phyloP scores from a whole-genome alignment of 1,284 basidiomycete species.

The Cryptococcus deneoformans region DNA sequence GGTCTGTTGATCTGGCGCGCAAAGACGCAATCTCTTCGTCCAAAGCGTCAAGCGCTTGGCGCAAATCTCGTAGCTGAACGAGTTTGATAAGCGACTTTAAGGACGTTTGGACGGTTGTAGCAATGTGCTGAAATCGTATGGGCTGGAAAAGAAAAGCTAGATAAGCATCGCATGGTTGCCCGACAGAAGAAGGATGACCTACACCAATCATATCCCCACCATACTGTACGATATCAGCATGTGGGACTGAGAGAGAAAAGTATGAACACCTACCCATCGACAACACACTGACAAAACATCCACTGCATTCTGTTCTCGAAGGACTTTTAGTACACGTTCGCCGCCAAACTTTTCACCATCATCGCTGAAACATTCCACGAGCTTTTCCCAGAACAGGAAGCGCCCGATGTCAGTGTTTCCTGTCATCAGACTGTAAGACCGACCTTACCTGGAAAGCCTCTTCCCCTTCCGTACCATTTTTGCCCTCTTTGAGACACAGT shows the following conservation, averaged over 20 bases:
- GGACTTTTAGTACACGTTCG: conserved; percentile 34
- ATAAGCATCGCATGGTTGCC: too few relatives aligned
- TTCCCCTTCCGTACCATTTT: conserved; percentile 42
- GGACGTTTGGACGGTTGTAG: conserved; percentile 35
- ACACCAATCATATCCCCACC: conserved; percentile 47
- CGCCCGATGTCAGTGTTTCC: too few relatives aligned
- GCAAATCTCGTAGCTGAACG: conserved; percentile 32
- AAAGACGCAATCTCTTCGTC: conserved; percentile 38
- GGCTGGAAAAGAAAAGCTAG: conserved; percentile 21
- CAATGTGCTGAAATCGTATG: conserved; percentile 45
- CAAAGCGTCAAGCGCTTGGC: conserved; percentile 24
- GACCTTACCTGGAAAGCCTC: conserved; percentile 42
- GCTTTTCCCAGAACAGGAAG: conserved; percentile 36
- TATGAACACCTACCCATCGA: conserved; percentile 32
- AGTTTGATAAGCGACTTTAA: conserved; percentile 27
- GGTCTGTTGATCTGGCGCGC: conserved; percentile 6
- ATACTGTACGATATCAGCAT: conserved; percentile 18
- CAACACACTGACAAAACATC: conserved; percentile 43
- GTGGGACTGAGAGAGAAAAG: background rate
- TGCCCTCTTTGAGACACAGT: conserved; percentile 33
- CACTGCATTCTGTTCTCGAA: conserved; percentile 34
- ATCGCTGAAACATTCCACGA: conserved; percentile 41
- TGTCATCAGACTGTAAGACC: conserved; percentile 32
- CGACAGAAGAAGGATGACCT: conserved; percentile 4
- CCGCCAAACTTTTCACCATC: conserved; percentile 47